Base-by-base conservation (phyloP, 2,329 filamentous ascomycete genomes). In the Claviceps capensis region DNA sequence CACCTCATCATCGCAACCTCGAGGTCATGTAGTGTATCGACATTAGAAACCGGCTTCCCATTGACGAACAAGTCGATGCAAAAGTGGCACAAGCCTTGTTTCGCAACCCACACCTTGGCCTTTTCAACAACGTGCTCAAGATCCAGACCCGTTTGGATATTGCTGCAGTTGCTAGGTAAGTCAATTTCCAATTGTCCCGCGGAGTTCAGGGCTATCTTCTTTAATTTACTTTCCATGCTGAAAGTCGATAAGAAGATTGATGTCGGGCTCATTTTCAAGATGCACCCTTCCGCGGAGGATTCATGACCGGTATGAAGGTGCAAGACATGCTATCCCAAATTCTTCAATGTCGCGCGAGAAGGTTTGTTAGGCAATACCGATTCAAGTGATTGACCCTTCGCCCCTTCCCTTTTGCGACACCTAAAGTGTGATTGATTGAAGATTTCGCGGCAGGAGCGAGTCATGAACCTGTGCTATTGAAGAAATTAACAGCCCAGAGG, bases 51-150 rank as follows among this genome's bases (percentile, higher is more conserved):
- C 1, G 55, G 51, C 8, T 55, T 47, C 6, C 55, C 59, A 34
- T 62, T 53, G 4, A 61, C 44, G 1, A 58, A 49, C 1, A 69
- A 11, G 1, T 59, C 59, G 26, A 65, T n/a, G 5, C 60, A 55
- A 16, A 69, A 56, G 42, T 57, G 58, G 49, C 66, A 69, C 11
- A 55, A 50, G 1, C 64, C 60, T 6, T 53, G 56, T n/a, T 64
- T 62, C 11, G 59, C 56, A 36, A 67, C 62, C 68, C 68, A 70
- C 23, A 69, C 49, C 38, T 63, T 59, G 1, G 54, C 47, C 9
- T 61, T 53, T 17, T 46, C 53, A 16, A 62, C 54, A 0, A 59
- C 43, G 0, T 56, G 49, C 1, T 58, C 47, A 16, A 70, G 58
- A 4, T 66, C 56, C 14, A 56, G 55, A 5, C 56, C 52, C 1